A percentile compares a stretch with the other conserved stretches of the same genome.
Conservation (phyloP, 1,139 yeast genomes). For the Yamadazyma trypodendri region DNA sequence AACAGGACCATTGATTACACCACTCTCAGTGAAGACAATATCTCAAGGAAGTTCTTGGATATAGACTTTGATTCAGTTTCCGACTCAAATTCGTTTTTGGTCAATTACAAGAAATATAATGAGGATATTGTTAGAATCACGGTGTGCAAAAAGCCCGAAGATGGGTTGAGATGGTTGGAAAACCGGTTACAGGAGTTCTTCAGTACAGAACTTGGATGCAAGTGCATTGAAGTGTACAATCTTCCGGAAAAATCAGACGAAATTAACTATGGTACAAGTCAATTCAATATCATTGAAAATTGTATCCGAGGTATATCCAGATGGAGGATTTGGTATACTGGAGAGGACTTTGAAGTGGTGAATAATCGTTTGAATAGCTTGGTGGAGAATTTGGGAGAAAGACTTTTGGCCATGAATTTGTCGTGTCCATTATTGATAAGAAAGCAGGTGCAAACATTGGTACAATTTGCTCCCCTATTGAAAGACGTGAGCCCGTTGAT, state of each 20-base stretch:
- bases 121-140: constrained; percentile 90
- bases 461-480: constrained; percentile 92
- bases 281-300: constrained; percentile 83
- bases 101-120: constrained; percentile 77
- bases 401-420: constrained; percentile 70
- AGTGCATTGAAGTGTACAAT: constrained; percentile 56
- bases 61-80: constrained; percentile 87
- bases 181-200: constrained; percentile 70
- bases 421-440: constrained; percentile 80
- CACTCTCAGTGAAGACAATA: constrained; percentile 62
- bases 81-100: constrained; percentile 74
- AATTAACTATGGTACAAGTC: constrained; percentile 74
- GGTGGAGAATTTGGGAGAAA: constrained; percentile 75
- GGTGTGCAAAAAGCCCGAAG: constrained; percentile 82
- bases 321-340: constrained; percentile 90
- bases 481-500: constrained; percentile 71
- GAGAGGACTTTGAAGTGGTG: constrained; percentile 60
- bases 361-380: constrained; percentile 57
- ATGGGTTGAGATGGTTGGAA: constrained; percentile 81
- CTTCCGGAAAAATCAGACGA: constrained; percentile 67
- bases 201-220: constrained; percentile 67
- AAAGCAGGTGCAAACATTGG: constrained; percentile 87
- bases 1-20: constrained; percentile 75
- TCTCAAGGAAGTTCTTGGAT: constrained; percentile 64
- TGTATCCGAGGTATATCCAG: constrained; percentile 91